Conservation (phyloP, 805 yeast species). For the Ogataea glucozyma region DNA sequence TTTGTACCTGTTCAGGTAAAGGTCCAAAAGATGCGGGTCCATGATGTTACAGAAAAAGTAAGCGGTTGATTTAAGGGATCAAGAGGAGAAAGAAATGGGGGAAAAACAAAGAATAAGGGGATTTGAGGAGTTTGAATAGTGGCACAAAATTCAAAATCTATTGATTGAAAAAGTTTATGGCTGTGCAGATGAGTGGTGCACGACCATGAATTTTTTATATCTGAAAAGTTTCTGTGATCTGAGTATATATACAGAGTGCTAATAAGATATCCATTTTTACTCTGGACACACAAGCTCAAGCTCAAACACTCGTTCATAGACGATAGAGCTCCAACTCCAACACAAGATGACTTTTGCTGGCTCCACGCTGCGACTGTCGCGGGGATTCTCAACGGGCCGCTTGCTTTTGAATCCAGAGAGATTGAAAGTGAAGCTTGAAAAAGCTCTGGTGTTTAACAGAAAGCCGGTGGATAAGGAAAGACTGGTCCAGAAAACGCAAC, state of each 20-base stretch:
- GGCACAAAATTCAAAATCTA: neutral
- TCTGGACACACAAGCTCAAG: too few species aligned
- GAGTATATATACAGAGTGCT: too few species aligned
- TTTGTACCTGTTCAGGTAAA: conserved; percentile 14
- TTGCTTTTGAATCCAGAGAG: conserved; percentile 4
- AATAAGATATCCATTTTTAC: too few species aligned
- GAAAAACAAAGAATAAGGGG: too few species aligned
- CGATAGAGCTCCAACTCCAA: too few species aligned
- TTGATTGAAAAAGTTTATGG: neutral
- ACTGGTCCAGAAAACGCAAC: conserved; percentile 6
- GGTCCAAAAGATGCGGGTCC: conserved; percentile 11
- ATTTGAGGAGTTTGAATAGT: too few species aligned
- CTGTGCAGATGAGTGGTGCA: neutral
- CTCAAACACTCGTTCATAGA: too few species aligned
- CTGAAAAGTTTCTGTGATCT: neutral
- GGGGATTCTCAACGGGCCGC: conserved; percentile 6
- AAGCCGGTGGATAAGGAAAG: conserved; percentile 14
- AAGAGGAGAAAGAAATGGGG: neutral
- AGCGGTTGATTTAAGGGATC: too few species aligned
- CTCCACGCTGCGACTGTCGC: neutral
- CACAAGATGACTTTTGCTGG: neutral
- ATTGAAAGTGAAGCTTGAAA: conserved; percentile 15
- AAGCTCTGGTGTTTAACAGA: conserved; percentile 14
- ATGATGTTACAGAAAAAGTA: neutral
- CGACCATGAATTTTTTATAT: neutral